Percentiles rank a stretch among this genome's conserved stretches.
Evolutionary conservation across 805 yeast species (phyloP).

Genomic region (Sugiyamaella americana): DNA sequence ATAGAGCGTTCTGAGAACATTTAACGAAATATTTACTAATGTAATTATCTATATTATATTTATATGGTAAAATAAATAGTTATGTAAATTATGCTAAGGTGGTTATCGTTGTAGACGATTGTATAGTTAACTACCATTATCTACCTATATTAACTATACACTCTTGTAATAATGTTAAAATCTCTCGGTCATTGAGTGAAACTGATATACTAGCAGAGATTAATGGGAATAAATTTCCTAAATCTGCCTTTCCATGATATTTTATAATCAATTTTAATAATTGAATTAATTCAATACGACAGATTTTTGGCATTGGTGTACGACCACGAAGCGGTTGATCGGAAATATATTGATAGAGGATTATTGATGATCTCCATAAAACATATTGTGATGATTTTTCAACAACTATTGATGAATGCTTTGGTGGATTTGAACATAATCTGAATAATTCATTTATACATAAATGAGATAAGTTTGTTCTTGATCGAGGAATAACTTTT

Average conservation of each 20-base stretch:
- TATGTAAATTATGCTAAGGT: too few species aligned
- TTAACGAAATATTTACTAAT: background rate
- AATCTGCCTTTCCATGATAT: background rate
- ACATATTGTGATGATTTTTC: conserved; percentile 42
- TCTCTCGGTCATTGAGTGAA: conserved; percentile 5
- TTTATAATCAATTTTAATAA: conserved; percentile 20
- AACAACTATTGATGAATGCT: conserved; percentile 22
- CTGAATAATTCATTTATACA: conserved; percentile 52
- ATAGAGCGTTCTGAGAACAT: too few species aligned
- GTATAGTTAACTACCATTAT: too few species aligned
- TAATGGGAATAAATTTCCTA: conserved; percentile 10
- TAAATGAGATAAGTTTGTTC: conserved; percentile 44
- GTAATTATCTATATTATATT: background rate
- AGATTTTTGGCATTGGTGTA: conserved; percentile 62
- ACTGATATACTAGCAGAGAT: conserved; percentile 11
- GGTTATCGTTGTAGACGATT: too few species aligned
- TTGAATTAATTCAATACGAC: conserved; percentile 50
- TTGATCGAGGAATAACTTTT: conserved; percentile 39
- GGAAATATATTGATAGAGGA: conserved; percentile 56
- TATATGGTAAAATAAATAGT: conserved; percentile 1
- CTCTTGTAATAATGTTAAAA: conserved; percentile 6
- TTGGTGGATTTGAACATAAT: conserved; percentile 27
- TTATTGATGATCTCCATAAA: conserved; percentile 51
- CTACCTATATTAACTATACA: conserved; percentile 4
- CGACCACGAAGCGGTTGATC: conserved; percentile 53